Conservation (phyloP, 2,329 filamentous ascomycete genomes). For the Penicillium freii region DNA sequence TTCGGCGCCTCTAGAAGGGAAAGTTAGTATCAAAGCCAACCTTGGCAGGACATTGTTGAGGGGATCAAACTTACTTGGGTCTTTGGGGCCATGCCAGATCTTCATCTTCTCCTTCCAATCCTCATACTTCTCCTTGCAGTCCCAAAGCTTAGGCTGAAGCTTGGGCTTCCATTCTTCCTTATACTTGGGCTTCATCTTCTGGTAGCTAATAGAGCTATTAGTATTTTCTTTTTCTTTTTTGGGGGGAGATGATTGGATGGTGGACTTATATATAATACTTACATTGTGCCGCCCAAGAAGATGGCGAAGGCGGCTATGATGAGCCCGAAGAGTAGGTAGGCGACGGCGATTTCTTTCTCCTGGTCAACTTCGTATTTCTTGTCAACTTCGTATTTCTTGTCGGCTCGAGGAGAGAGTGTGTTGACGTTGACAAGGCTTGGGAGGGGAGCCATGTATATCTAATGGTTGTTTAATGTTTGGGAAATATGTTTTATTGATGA, state of each 20-base stretch:
- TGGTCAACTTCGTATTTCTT: background rate
- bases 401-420: background rate
- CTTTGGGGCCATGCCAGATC: background rate
- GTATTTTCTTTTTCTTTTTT: background rate
- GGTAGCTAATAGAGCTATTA: background rate
- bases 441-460: slow-evolving; percentile 2
- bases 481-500: background rate
- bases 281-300: background rate
- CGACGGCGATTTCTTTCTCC: background rate
- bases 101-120: background rate
- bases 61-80: background rate
- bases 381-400: background rate
- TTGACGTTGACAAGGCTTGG: background rate
- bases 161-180: background rate
- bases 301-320: background rate
- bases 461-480: background rate
- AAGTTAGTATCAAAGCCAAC: background rate
- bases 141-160: background rate
- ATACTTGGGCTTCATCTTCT: background rate
- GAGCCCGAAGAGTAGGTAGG: background rate
- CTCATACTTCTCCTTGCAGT: background rate
- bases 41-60: background rate
- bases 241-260: background rate
- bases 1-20: background rate
- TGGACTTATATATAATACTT: background rate